Evolutionary conservation across 169 alveolate species (phyloP).

Genomic region (Perkinsus olseni): DNA sequence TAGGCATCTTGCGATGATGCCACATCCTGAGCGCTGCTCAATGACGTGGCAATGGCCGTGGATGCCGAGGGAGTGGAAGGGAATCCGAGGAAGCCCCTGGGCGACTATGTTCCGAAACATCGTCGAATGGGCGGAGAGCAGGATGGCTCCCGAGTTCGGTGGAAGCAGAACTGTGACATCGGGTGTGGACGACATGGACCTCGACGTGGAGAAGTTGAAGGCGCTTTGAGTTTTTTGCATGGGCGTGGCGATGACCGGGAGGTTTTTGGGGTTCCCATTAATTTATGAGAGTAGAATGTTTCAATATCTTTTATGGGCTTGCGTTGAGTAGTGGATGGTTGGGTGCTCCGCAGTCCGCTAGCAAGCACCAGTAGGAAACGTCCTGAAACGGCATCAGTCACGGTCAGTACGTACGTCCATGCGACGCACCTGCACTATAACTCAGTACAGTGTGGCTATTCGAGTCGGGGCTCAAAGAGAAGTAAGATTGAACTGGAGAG

Average conservation of each 20-base stretch:
- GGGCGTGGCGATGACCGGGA: background rate
- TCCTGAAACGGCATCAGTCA: no score
- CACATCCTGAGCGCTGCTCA: conserved; percentile 31
- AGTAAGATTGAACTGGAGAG: no score
- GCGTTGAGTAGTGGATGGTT: no score
- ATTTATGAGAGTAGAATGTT: no score
- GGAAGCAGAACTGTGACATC: background rate
- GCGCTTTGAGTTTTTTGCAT: background rate
- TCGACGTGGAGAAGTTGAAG: background rate
- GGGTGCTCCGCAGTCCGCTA: no score
- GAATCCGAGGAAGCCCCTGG: background rate
- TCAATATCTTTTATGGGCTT: no score
- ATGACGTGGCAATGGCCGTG: conserved; percentile 37
- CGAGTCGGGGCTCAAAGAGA: no score
- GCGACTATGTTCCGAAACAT: background rate
- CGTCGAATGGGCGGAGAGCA: background rate
- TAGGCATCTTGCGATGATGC: conserved; percentile 28
- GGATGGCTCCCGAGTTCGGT: background rate
- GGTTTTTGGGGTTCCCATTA: no score
- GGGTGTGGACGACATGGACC: background rate
- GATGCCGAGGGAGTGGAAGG: conserved; percentile 18
- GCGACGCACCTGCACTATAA: no score
- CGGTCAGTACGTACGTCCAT: no score
- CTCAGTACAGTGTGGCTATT: no score
- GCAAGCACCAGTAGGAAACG: no score